phyloP scores from a whole-genome alignment of 306 rosid species.

The Cicer yamashitae region DNA sequence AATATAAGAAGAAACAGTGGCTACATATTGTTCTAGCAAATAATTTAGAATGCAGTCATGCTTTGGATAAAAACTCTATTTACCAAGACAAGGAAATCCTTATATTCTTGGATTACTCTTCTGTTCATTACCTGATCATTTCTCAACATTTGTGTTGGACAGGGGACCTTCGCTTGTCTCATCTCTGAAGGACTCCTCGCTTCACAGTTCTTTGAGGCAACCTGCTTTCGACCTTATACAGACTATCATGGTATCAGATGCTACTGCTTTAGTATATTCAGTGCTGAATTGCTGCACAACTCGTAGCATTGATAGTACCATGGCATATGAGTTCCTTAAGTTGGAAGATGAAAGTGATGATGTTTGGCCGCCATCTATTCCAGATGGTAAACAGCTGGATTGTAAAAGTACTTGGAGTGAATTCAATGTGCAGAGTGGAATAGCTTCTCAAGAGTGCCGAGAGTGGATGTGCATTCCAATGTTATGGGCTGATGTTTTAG shows the following conservation, averaged over 20 bases:
- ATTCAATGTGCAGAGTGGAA: conserved; percentile 67
- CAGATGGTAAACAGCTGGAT: conserved; percentile 61
- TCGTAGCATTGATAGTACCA: conserved; percentile 48
- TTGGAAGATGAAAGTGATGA: conserved; percentile 62
- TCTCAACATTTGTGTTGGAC: conserved; percentile 52
- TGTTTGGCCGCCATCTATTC: conserved; percentile 47
- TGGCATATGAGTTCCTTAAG: conserved; percentile 43
- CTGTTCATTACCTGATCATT: conserved; percentile 45
- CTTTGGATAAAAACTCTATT: conserved; percentile 27
- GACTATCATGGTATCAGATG: conserved; percentile 83
- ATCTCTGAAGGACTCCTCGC: conserved; percentile 89
- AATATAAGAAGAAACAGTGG: conserved; percentile 5
- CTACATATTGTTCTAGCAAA: conserved; percentile 7
- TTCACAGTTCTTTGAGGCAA: conserved; percentile 89
- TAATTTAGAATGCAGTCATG: conserved; percentile 26
- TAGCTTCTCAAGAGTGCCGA: conserved; percentile 65
- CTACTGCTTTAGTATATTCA: conserved; percentile 74
- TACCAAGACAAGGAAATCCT: conserved; percentile 26
- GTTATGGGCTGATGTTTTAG: conserved; percentile 87
- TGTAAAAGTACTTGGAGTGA: conserved; percentile 70
- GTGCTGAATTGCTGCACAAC: conserved; percentile 55
- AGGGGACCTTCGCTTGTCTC: conserved; percentile 97
- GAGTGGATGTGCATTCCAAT: conserved; percentile 98
- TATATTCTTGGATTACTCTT: conserved; percentile 33
- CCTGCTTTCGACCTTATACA: conserved; percentile 97